Evolutionary conservation across 495 filamentous ascomycete species (phyloP), one percentile per base, ranked within the genome.

Genomic region (Hypoxylon perforatum): DNA sequence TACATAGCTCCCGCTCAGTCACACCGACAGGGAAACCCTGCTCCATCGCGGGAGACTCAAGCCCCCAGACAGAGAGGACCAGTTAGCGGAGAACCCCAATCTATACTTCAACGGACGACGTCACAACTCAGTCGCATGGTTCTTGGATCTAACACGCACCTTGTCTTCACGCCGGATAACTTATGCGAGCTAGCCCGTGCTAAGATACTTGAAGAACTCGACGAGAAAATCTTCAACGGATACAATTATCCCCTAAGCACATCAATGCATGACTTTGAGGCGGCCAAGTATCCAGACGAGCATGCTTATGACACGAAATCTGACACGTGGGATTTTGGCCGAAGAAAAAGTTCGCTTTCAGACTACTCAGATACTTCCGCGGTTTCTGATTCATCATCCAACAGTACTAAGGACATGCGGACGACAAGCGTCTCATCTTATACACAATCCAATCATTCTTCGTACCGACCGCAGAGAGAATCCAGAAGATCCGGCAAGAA

Each of bases 161-260:
- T 57, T 28, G 39, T 48, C 7, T 25, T 12, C 15, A 50, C 63
- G 12, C 49, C 55, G 6, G 42, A 45, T 10, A 10, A 33, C 7
- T 49, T 47, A 41, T 42, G 48, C 4, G 12, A 36, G 0, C 47
- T 8, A 17, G 58, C 46, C 0, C 21, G 62, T 53, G 23, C 39
- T 4, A 35, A 42, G 25, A 3, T 7, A 2, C 14, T 19, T 0
- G 42, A 44, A 3, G n/a, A 1, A 39, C 12, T 48, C n/a, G 14
- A 36, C n/a, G 18, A 35, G 7, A n/a, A 46, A 2, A 35, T 35
- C 3, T 51, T 64, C 8, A 35, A 48, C 45, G 52, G 57, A 17
- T 51, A 51, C 14, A 21, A 56, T 8, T 14, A 36, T 0, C 25
- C 12, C 5, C 45, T 38, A 10, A 17, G 4, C 17, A 4, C 12